Evolutionary conservation across 805 yeast species (phyloP).

Genomic region (Candida tibetensis): DNA sequence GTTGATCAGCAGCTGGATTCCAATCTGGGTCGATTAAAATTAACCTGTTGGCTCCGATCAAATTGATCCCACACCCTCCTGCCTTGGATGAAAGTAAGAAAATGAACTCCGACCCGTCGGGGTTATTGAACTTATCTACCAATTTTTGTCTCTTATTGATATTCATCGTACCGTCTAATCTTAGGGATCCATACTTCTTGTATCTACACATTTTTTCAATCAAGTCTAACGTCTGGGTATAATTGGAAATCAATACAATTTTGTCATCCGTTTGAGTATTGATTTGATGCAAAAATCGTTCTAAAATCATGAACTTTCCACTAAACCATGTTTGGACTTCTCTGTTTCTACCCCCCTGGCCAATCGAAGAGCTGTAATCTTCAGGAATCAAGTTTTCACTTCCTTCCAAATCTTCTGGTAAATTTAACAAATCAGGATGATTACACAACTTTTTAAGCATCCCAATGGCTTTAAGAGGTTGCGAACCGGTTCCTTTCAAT

Average conservation of each 20-base stretch:
- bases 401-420: slow-evolving; percentile 78
- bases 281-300: slow-evolving; percentile 77
- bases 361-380: slow-evolving; percentile 55
- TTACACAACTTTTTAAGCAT: slow-evolving; percentile 85
- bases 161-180: slow-evolving; percentile 91
- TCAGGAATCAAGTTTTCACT: slow-evolving; percentile 65
- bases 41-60: slow-evolving; percentile 93
- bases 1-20: slow-evolving; percentile 99
- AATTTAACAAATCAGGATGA: slow-evolving; percentile 81
- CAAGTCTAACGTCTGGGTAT: slow-evolving; percentile 89
- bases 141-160: slow-evolving; percentile 90
- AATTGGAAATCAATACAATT: slow-evolving; percentile 90
- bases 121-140: slow-evolving; percentile 89
- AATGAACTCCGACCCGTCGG: slow-evolving; percentile 82
- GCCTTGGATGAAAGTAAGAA: slow-evolving; percentile 92
- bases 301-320: slow-evolving; percentile 82
- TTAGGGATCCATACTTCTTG: slow-evolving; percentile 68
- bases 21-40: slow-evolving; percentile 89
- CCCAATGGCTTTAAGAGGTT: slow-evolving; percentile 88
- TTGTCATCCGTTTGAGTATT: slow-evolving; percentile 84
- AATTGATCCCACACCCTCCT: slow-evolving; percentile 97
- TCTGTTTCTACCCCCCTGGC: slow-evolving; percentile 32
- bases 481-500: slow-evolving; percentile 67
- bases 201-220: slow-evolving; percentile 82
- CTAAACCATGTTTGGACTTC: slow-evolving; percentile 79